Conservation (phyloP, 1,284 basidiomycete genomes). For the Cutaneotrichosporon sp. region DNA sequence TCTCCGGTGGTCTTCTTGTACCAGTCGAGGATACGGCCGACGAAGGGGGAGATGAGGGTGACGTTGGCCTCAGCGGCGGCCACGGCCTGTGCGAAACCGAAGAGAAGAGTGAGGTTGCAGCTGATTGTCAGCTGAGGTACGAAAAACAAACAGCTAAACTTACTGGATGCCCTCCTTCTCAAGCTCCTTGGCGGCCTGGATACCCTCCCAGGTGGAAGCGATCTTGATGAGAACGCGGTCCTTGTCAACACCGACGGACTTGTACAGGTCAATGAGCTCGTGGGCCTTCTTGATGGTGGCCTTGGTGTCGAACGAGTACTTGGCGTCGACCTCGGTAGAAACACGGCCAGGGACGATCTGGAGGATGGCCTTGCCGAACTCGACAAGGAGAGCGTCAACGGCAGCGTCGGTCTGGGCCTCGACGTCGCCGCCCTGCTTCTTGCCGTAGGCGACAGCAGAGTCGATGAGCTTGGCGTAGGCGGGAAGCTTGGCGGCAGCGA, state of each 20-base stretch:
- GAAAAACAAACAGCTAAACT: constrained; percentile 6
- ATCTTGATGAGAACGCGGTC: constrained; percentile 98
- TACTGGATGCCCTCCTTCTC: constrained; percentile 85
- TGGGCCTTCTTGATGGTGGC: constrained; percentile 61
- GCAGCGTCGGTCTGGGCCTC: constrained; percentile 71
- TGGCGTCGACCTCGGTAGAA: constrained; percentile 97
- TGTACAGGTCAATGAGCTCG: constrained; percentile 90
- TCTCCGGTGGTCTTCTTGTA: constrained; percentile 84
- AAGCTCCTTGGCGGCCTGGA: constrained; percentile 94
- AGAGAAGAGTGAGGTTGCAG: constrained; percentile 98
- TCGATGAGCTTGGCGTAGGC: constrained; percentile 81
- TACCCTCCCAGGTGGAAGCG: constrained; percentile 98
- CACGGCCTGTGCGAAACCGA: constrained; percentile 97
- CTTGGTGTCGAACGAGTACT: constrained; percentile 78
- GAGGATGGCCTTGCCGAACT: constrained; percentile 94
- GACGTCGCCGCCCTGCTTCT: constrained; percentile 67
- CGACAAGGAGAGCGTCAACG: constrained; percentile 86
- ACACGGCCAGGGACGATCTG: constrained; percentile 95
- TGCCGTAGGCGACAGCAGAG: constrained; percentile 73
- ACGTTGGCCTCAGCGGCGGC: constrained; percentile 97
- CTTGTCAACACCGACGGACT: constrained; percentile 81
- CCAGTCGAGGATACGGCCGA: constrained; percentile 96
- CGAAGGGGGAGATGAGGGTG: constrained; percentile 98
- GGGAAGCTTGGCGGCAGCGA: constrained; percentile 87
- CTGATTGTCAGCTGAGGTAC: constrained; percentile 11